Evolutionary conservation across 495 filamentous ascomycete genomes (phyloP).

Genomic region (Penicillium pulvis): DNA sequence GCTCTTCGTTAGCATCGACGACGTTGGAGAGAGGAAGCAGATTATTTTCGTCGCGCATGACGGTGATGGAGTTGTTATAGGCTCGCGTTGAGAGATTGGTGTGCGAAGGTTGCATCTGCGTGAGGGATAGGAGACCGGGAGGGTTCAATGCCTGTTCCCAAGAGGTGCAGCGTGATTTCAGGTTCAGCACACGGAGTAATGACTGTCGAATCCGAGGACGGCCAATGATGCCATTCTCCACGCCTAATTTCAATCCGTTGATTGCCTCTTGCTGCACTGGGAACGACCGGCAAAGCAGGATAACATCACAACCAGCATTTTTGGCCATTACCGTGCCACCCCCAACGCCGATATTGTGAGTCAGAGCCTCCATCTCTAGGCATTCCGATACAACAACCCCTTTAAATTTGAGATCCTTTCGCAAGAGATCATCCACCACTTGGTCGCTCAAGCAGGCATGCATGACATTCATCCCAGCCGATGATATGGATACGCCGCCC

Average conservation of each 20-base stretch:
- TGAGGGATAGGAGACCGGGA: conserved; percentile 67
- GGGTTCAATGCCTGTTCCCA: conserved; percentile 86
- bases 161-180: conserved; percentile 77
- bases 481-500: conserved; percentile 84
- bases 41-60: conserved; percentile 79
- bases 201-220: conserved; percentile 74
- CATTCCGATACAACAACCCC: conserved; percentile 94
- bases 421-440: conserved; percentile 80
- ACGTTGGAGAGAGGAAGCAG: conserved; percentile 75
- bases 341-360: conserved; percentile 88
- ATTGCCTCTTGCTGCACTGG: conserved; percentile 86
- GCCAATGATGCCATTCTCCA: conserved; percentile 82
- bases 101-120: conserved; percentile 78
- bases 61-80: conserved; percentile 83
- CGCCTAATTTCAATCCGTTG: conserved; percentile 76
- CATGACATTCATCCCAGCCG: conserved; percentile 85
- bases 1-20: conserved; percentile 77
- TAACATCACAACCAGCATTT: conserved; percentile 85
- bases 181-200: conserved; percentile 66
- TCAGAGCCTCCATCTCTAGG: conserved; percentile 91
- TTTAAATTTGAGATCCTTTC: conserved; percentile 80
- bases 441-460: conserved; percentile 90
- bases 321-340: conserved; percentile 93
- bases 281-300: conserved; percentile 82
- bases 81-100: conserved; percentile 75